Conservation (phyloP, 306 rosid species). For the Medicago lupulina region DNA sequence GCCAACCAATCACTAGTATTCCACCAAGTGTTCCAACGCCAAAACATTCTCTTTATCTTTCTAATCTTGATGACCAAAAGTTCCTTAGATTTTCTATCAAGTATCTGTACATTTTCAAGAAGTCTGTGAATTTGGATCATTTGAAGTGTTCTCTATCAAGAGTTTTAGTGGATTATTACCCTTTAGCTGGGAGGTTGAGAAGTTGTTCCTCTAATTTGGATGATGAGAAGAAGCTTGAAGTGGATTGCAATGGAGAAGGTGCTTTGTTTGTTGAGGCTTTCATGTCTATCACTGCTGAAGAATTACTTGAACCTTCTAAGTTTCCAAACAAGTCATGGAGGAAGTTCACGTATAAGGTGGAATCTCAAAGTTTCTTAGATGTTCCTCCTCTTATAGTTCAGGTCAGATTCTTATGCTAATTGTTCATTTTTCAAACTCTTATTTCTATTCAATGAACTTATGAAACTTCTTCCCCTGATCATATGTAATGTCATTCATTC, state of each 20-base stretch:
- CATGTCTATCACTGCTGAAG: conserved; percentile 66
- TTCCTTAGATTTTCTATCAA: conserved; percentile 83
- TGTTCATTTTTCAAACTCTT: not conserved
- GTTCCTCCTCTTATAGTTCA: conserved; percentile 89
- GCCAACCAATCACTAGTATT: conserved; percentile 51
- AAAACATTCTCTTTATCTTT: conserved; percentile 69
- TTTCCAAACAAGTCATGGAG: conserved; percentile 77
- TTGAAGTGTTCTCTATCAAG: conserved; percentile 67
- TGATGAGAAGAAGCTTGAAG: conserved; percentile 77
- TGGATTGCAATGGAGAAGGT: conserved; percentile 87
- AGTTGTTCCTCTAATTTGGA: conserved; percentile 21
- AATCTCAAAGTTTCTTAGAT: conserved; percentile 68
- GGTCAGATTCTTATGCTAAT: conserved; percentile 49
- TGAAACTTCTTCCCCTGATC: not conserved
- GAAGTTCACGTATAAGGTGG: conserved; percentile 67
- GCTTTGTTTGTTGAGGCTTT: conserved; percentile 79
- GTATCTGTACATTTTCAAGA: conserved; percentile 68
- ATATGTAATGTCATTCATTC: no score
- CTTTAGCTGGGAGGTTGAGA: conserved; percentile 80
- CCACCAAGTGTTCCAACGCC: conserved; percentile 74
- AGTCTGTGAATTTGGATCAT: conserved; percentile 50
- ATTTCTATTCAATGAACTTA: not conserved
- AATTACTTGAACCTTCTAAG: conserved; percentile 55
- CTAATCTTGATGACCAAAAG: conserved; percentile 87
- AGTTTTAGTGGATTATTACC: conserved; percentile 80